Base-by-base conservation (phyloP, 306 rosid genomes). In the Casuarina cunninghamiana region DNA sequence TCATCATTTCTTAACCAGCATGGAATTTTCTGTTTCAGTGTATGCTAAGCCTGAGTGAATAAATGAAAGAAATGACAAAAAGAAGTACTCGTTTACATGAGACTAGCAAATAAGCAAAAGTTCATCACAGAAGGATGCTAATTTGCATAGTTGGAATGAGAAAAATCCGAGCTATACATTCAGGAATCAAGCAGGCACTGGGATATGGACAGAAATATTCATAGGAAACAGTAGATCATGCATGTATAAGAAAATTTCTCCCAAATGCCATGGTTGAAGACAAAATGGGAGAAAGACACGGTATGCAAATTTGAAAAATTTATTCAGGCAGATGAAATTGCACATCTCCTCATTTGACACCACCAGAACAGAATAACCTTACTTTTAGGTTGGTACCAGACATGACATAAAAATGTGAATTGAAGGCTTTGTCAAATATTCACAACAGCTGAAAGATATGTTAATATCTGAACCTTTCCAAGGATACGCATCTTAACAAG, bases 101-200 rank as follows among this genome's bases (percentile, higher is more conserved):
- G 44, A 21, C 42, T 13, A 15, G n/a, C 69, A 37, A 37, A 13
- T 37, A 62, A 13, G 69, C 19, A 62, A 3, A 62, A 35, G n/a
- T 62, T 11, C 44, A 37, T 62, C 42, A 62, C 69, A 35, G 43
- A 37, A 19, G 38, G 44, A 2, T 12, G 44, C 32, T 16, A 16
- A 66, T 42, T 26, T 41, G 70, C 48, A 65, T 38, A 39, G 70
- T 65, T 12, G 5, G 48, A 65, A 65, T 11, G 41, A 65, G 49
- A 41, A 39, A 26, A 3, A 66, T 17, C 49, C 32, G 17, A 66
- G 71, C 26, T 41, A 66, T 10, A 66, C 13, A 38, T 41, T 10
- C 71, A 66, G 13, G 48, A 32, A 66, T 41, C 71, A 41, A 66
- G 71, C 71, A 41, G 21, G 71, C 49, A 66, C 41, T 66, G 43